Conservation (phyloP, 306 rosid genomes). For the Macrotyloma uniflorum region DNA sequence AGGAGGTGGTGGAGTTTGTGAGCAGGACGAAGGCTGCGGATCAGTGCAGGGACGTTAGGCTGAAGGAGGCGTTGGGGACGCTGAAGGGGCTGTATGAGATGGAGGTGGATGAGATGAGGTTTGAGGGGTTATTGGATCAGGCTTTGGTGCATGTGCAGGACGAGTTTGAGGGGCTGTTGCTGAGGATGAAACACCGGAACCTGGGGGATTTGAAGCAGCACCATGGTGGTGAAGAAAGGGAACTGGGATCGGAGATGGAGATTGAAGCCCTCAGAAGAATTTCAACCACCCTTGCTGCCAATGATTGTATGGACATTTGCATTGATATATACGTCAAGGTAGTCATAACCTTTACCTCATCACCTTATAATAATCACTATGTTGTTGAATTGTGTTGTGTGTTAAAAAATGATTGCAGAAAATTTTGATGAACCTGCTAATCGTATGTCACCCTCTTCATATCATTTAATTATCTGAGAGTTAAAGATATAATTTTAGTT, state of each 20-base stretch:
- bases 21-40: slow-evolving; percentile 87
- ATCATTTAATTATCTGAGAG: too few relatives aligned
- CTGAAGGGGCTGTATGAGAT: slow-evolving; percentile 74
- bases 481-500: too few relatives aligned
- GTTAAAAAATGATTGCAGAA: too few relatives aligned
- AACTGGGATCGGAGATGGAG: slow-evolving; percentile 64
- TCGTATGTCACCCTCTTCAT: too few relatives aligned
- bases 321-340: slow-evolving; percentile 84
- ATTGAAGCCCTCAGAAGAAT: slow-evolving; percentile 60
- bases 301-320: slow-evolving; percentile 92
- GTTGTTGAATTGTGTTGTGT: too few relatives aligned
- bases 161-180: slow-evolving; percentile 64
- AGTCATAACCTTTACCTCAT: too few relatives aligned
- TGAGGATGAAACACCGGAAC: slow-evolving; percentile 56
- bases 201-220: slow-evolving; percentile 21
- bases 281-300: slow-evolving; percentile 61
- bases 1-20: slow-evolving; percentile 90
- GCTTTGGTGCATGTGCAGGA: slow-evolving; percentile 79
- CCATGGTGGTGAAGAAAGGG: slow-evolving; percentile 20
- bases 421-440: too few relatives aligned
- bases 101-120: slow-evolving; percentile 77
- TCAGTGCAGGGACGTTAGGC: slow-evolving; percentile 52
- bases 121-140: slow-evolving; percentile 79
- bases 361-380: too few relatives aligned
- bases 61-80: slow-evolving; percentile 71